These are phyloP conservation scores for Plasmopara viticola DNA, from an alignment of 352 stramenopile genomes.

Conservation along the genomic window DNA sequence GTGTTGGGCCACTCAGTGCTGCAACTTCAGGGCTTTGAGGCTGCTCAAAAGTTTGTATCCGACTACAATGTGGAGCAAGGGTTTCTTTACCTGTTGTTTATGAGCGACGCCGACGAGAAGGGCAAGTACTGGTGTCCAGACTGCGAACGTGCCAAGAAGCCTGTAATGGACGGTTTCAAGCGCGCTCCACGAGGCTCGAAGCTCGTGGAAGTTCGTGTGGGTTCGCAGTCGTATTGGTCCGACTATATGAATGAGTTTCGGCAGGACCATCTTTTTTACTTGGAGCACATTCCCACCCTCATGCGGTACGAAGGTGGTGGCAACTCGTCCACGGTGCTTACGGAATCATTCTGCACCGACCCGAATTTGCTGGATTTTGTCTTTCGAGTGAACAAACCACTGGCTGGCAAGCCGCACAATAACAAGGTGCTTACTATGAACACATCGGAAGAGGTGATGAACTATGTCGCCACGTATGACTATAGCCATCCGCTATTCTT, in stretches of 20 bases:
- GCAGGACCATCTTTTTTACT: conserved; percentile 79
- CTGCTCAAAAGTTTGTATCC: conserved; percentile 70
- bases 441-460: conserved; percentile 34
- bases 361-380: conserved; percentile 56
- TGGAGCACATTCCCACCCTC: conserved; percentile 72
- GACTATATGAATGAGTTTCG: conserved; percentile 74
- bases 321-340: conserved; percentile 69
- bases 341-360: conserved; percentile 60
- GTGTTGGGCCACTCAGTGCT: conserved; percentile 53
- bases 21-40: conserved; percentile 66
- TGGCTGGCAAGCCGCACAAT: conserved; percentile 35
- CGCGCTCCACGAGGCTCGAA: conserved; percentile 52
- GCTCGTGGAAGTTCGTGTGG: conserved; percentile 71
- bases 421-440: conserved; percentile 60
- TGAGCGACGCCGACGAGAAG: conserved; percentile 58
- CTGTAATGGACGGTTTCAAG: conserved; percentile 65
- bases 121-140: conserved; percentile 80
- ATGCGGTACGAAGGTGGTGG: conserved; percentile 68
- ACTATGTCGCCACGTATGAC: conserved; percentile 59
- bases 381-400: conserved; percentile 53
- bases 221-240: conserved; percentile 46
- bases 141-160: conserved; percentile 62
- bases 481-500: conserved; percentile 70
- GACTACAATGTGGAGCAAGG: conserved; percentile 69
- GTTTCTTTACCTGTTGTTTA: conserved; percentile 67